Evolutionary conservation across 768 basidiomycete genomes (phyloP).

Genomic region (Lactarius pseudohatsudake): DNA sequence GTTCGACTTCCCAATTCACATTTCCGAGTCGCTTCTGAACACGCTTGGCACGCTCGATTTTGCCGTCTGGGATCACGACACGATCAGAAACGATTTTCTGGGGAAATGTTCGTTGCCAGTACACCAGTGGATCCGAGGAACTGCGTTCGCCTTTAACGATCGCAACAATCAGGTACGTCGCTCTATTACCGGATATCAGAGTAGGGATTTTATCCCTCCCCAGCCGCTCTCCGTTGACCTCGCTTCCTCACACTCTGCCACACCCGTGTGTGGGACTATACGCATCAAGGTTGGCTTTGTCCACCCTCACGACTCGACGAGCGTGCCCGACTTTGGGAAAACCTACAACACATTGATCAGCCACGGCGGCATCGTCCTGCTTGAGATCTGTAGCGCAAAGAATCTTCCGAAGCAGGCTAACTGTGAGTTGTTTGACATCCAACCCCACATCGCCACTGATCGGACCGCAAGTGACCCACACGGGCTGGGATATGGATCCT

Average conservation of each 20-base stretch:
- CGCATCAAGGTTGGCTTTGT: not conserved
- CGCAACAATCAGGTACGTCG: not conserved
- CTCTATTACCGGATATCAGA: not conserved
- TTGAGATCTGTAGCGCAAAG: slow-evolving; percentile 30
- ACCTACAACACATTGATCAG: not conserved
- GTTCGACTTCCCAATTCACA: no score
- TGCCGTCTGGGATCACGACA: no score
- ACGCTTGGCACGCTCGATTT: no score
- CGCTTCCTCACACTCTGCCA: not conserved
- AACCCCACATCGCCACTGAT: no score
- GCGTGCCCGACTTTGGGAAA: not conserved
- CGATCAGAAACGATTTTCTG: no score
- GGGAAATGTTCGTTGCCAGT: no score
- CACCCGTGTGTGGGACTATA: not conserved
- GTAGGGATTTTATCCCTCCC: not conserved
- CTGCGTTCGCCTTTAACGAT: no score
- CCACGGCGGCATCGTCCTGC: not conserved
- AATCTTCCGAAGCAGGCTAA: slow-evolving; percentile 46
- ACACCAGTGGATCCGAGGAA: no score
- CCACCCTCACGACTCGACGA: not conserved
- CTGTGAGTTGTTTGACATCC: slow-evolving; percentile 32
- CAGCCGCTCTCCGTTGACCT: not conserved
- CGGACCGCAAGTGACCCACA: no score
- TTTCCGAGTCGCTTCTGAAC: no score
- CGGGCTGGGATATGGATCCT: no score